Percentiles rank a stretch among this genome's conserved stretches.
Evolutionary conservation across 1,284 basidiomycete genomes (phyloP).

Genomic region (Dichomitus squalens): DNA sequence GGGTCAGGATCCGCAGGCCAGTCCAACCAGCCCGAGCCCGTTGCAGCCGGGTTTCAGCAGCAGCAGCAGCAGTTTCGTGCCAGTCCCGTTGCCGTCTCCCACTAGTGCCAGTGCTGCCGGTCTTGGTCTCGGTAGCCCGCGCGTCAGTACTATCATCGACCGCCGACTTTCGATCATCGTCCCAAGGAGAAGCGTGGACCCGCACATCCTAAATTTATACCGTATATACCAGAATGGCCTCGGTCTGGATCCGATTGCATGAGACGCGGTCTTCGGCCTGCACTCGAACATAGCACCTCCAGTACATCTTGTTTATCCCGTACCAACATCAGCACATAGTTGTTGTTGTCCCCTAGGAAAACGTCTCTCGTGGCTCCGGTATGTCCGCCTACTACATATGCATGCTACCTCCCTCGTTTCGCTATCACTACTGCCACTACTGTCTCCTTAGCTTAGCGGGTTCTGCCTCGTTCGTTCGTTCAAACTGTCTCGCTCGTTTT

Average conservation of each 20-base stretch:
- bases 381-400: background rate
- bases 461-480: background rate
- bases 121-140: background rate
- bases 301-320: too few relatives aligned
- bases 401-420: background rate
- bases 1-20: too few relatives aligned
- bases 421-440: background rate
- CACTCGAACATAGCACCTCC: too few relatives aligned
- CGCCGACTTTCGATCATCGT: conserved; percentile 15
- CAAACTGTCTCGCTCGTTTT: too few relatives aligned
- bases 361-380: background rate
- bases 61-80: conserved; percentile 1
- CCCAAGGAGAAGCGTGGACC: conserved; percentile 20
- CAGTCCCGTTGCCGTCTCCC: background rate
- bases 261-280: too few relatives aligned
- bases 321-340: background rate
- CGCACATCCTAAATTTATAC: conserved; percentile 22
- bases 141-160: background rate
- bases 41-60: background rate
- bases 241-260: too few relatives aligned
- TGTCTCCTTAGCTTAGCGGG: background rate
- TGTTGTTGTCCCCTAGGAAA: conserved; percentile 7
- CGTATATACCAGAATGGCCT: conserved; percentile 23
- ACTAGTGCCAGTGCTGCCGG: background rate
- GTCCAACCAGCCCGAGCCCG: conserved; percentile 1